Conservation (phyloP, 305 asterid species). For the Solanum chacoense region DNA sequence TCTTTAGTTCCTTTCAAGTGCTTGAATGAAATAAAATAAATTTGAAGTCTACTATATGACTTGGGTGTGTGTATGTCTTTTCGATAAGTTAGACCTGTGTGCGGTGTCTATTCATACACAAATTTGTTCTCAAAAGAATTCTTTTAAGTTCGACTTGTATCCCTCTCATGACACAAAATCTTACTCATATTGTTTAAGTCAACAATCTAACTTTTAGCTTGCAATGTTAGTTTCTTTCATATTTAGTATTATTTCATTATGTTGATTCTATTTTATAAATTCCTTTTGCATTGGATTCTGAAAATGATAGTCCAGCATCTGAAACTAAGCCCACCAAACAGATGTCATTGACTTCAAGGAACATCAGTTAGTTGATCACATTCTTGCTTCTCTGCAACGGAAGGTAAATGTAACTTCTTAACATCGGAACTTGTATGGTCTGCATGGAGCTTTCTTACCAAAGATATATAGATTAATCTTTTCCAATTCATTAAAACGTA, state of each 20-base stretch:
- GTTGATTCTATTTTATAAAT: neutral
- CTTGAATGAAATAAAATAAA: neutral
- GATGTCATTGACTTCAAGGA: conserved; percentile 48
- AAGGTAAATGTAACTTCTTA: too few species aligned
- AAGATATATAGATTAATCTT: neutral
- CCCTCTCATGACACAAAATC: neutral
- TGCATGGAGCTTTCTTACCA: neutral
- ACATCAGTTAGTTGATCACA: conserved; percentile 78
- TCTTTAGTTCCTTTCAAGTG: neutral
- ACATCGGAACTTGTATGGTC: neutral
- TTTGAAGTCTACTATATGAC: too few species aligned
- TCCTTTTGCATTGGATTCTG: conserved; percentile 44
- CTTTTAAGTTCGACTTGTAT: neutral
- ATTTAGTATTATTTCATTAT: neutral
- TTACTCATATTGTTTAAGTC: neutral
- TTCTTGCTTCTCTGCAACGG: conserved; percentile 39
- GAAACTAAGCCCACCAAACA: conserved; percentile 67
- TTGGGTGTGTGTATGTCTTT: neutral
- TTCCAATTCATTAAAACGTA: neutral
- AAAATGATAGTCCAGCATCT: conserved; percentile 33
- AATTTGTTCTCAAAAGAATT: neutral
- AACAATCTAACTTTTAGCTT: neutral
- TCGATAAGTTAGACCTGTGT: neutral
- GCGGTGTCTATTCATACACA: neutral
- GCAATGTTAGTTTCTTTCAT: neutral